A percentile compares a stretch with the other conserved stretches of the same genome.
Evolutionary conservation across 1,284 basidiomycete species (phyloP).

Genomic region (Trichosporon asahii): DNA sequence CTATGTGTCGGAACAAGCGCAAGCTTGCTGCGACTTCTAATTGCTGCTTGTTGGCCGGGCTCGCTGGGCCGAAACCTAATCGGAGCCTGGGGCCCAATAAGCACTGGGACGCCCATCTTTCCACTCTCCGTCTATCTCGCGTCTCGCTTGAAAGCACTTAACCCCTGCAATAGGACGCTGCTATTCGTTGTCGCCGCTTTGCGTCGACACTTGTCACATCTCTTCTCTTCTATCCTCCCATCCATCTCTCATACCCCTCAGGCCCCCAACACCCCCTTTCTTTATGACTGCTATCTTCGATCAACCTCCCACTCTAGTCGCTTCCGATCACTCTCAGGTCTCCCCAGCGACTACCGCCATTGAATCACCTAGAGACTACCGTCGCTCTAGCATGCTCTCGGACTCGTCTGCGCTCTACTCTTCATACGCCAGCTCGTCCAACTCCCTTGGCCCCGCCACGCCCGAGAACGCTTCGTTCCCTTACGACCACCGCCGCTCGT

Average conservation of each 20-base stretch:
- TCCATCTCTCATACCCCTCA: not conserved
- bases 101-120: not conserved
- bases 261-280: not conserved
- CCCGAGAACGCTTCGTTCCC: not conserved
- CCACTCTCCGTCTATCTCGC: not conserved
- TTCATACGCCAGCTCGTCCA: not conserved
- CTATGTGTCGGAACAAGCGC: no score
- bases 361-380: conserved; percentile 1
- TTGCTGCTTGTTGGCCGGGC: not conserved
- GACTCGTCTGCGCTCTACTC: conserved; percentile 5
- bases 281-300: conserved; percentile 9
- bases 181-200: not conserved
- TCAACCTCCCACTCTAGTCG: not conserved
- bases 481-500: conserved; percentile 8
- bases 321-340: conserved; percentile 1
- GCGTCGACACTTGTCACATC: not conserved
- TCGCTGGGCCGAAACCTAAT: conserved; percentile 2
- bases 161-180: not conserved
- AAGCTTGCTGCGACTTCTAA: not conserved
- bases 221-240: not conserved
- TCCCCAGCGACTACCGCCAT: conserved; percentile 8
- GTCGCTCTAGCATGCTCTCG: conserved; percentile 5
- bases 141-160: not conserved
- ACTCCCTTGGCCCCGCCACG: not conserved
- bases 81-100: not conserved